Base-by-base conservation (phyloP, 2,329 filamentous ascomycete genomes). In the Penicillium sp. region DNA sequence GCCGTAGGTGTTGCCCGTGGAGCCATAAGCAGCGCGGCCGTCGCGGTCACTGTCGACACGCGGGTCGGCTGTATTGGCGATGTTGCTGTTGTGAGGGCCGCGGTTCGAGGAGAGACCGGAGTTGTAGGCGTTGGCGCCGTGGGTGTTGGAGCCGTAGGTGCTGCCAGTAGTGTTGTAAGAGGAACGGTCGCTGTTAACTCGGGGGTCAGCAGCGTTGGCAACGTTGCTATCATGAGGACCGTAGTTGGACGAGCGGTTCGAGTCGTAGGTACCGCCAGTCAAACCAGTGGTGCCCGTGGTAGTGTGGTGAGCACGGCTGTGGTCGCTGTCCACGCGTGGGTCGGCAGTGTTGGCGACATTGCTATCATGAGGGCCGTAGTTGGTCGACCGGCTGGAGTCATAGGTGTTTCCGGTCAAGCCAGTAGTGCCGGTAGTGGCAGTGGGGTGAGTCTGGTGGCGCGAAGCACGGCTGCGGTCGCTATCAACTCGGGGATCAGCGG, bases 281-380 rank as follows among this genome's bases (percentile, higher is more conserved):
- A n/a, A n/a, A n/a, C n/a, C n/a, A n/a, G n/a, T n/a, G n/a, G n/a
- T n/a, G n/a, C n/a, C n/a, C n/a, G n/a, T n/a, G 33, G 14, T 19
- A 16, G 13, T n/a, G 11, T 16, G 10, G 11, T 18, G 7, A 9
- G 32, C 33, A 27, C 36, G 36, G 13, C 21, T n/a, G 9, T 41
- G 37, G 19, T 51, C 46, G 19, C 48, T 51, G 36, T 51, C 46
- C 7, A 51, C 30, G 19, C 44, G 47, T 15, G 47, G 47, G n/a
- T 50, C 47, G 7, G 41, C 46, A 40, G 43, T 49, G 41, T 51
- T 51, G 39, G 46, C 43, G 4, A 47, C 4, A 30, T 47, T 47
- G 46, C 38, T 51, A 8, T 43, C 36, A 20, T 51, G 48, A 5
- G 38, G 48, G 8, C 48, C 48, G 18, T 43, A 17, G 47, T 34